Conservation (phyloP, 805 yeast species). For the Vanderwaltozyma polyspora region DNA sequence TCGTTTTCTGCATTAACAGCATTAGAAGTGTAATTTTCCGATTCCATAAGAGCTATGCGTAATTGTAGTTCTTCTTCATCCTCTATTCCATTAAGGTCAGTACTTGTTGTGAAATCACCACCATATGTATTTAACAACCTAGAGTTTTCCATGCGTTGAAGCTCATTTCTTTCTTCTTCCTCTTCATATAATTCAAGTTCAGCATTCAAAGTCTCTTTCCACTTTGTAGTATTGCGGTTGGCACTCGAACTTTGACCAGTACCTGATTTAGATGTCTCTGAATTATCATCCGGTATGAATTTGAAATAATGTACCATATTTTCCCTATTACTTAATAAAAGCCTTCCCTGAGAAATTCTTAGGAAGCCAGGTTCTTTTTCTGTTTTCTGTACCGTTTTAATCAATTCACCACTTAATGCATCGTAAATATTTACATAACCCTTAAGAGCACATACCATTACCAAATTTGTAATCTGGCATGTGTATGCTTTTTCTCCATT, state of each 20-base stretch:
- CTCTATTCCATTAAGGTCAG: background rate
- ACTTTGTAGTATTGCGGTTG: conserved; percentile 14
- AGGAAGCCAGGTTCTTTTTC: conserved; percentile 23
- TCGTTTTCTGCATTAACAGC: conserved; percentile 4
- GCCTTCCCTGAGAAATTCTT: conserved; percentile 23
- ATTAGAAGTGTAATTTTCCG: conserved; percentile 7
- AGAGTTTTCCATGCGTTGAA: conserved; percentile 10
- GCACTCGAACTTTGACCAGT: background rate
- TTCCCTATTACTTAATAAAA: conserved; percentile 20
- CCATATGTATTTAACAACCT: conserved; percentile 17
- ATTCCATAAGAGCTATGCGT: conserved; percentile 27
- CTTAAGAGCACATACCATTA: conserved; percentile 22
- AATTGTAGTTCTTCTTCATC: conserved; percentile 26
- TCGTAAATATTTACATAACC: conserved; percentile 22
- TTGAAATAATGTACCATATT: conserved; percentile 23
- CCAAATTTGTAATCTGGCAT: conserved; percentile 21
- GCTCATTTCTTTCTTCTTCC: conserved; percentile 12
- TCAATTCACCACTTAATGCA: conserved; percentile 21
- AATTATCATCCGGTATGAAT: conserved; percentile 14
- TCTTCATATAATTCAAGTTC: conserved; percentile 22
- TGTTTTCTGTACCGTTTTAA: conserved; percentile 23
- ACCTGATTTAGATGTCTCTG: background rate
- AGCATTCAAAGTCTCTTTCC: conserved; percentile 20
- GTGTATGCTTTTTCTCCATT: conserved; percentile 21
- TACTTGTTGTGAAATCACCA: conserved; percentile 13